Percentiles rank a stretch among this genome's conserved stretches.
phyloP scores from a whole-genome alignment of 805 yeast species.

The Zygosaccharomyces bisporus region DNA sequence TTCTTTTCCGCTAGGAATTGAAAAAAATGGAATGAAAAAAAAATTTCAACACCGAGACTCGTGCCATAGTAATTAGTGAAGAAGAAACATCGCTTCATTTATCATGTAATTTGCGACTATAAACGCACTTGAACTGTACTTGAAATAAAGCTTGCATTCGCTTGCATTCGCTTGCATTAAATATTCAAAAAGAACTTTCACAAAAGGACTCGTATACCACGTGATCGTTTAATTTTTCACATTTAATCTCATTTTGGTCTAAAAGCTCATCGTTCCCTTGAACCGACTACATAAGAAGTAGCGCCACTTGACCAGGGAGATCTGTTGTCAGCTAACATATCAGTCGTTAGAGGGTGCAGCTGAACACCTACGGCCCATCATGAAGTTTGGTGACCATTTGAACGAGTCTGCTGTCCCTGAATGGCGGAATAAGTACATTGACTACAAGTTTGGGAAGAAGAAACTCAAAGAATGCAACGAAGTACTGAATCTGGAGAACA shows the following conservation, averaged over 20 bases:
- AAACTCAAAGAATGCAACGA: slow-evolving; percentile 33
- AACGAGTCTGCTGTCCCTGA: slow-evolving; percentile 72
- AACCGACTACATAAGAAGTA: neutral
- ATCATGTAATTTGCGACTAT: too few relatives aligned
- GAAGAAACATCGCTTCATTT: too few relatives aligned
- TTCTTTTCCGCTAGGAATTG: neutral
- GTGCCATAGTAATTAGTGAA: too few relatives aligned
- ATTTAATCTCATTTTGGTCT: too few relatives aligned
- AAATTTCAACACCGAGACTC: too few relatives aligned
- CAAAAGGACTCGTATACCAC: too few relatives aligned
- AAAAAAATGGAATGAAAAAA: slow-evolving; percentile 1
- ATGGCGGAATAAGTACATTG: slow-evolving; percentile 80
- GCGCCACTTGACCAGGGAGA: neutral
- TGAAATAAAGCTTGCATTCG: too few relatives aligned
- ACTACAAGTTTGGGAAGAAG: slow-evolving; percentile 51
- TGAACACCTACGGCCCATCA: slow-evolving; percentile 18
- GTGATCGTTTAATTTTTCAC: too few relatives aligned
- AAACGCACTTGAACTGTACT: too few relatives aligned
- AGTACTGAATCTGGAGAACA: slow-evolving; percentile 6
- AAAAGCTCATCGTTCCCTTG: neutral
- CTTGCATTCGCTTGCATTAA: too few relatives aligned
- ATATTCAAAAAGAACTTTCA: too few relatives aligned
- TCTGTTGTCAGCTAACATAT: neutral
- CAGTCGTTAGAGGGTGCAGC: neutral
- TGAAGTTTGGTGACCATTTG: slow-evolving; percentile 67